Base-by-base conservation (phyloP, 495 filamentous ascomycete species). In the Cercophora sp. region DNA sequence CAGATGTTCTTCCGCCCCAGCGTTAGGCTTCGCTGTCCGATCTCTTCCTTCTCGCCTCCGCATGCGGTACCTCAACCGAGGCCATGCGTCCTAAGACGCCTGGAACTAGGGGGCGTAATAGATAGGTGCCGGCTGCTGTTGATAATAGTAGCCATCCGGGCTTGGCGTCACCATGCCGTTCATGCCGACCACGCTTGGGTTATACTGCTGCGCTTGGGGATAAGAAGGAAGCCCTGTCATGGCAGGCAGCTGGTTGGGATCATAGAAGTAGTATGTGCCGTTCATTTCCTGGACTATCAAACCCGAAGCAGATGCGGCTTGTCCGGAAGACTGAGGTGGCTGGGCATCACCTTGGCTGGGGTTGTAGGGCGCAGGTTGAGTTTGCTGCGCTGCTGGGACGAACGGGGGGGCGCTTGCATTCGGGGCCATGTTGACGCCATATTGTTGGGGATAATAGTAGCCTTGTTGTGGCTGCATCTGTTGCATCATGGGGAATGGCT, bases 251-350 rank as follows among this genome's bases (percentile, higher is more conserved):
- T 93, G 86, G 8, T 84, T 77, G 25, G 86, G 77, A 61, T 95
- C 85, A 52, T 90, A 91, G 65, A 96, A 99, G 67, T 96, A 97
- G 3, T 96, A 90, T 75, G 91, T 96, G 40, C 94, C 93, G 56
- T 92, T 91, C 56, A 84, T 81, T 70, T 97, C 93, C 63, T 96
- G 91, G 2, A 90, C 89, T 42, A 97, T 86, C 23, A 89, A 86
- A 57, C 81, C 85, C 6, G 80, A 66, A 49, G 82, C 80, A 3
- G 79, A 70, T 1, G 56, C 51, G 16, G 55, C 54, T 35, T 64
- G 68, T 8, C 54, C 58, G 19, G 34, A 9, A 10, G 53, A 19
- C 37, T 63, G 63, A 5, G 52, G 46, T 11, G 18, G 54, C 23
- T 62, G 57, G 1, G 64, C 76, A 56, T 61, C 79, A 68, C 39